These are phyloP conservation scores for Cutaneotrichosporon dermatis DNA, from an alignment of 1,284 basidiomycete species.

Conservation along the genomic window DNA sequence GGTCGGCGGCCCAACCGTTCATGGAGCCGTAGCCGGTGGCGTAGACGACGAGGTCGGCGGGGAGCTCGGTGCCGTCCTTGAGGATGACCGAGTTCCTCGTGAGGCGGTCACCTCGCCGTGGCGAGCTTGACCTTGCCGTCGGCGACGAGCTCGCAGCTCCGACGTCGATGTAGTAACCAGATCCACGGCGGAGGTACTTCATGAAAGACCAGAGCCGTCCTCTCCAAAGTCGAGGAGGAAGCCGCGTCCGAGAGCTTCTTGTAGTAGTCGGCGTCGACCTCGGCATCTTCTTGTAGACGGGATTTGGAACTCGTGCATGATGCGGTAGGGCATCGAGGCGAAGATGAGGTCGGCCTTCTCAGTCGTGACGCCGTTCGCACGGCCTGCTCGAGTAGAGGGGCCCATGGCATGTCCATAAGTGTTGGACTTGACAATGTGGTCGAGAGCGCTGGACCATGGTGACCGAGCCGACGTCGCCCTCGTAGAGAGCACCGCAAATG, in stretches of 20 bases:
- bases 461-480: constrained; percentile 45
- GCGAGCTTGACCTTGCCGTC: constrained; percentile 26
- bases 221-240: constrained; percentile 27
- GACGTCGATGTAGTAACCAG: constrained; percentile 21
- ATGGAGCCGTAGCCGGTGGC: constrained; percentile 20
- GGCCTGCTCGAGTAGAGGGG: constrained; percentile 57
- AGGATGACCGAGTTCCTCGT: constrained; percentile 19
- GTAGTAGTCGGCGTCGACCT: constrained; percentile 17
- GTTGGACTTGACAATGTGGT: constrained; percentile 47
- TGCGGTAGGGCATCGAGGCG: constrained; percentile 51
- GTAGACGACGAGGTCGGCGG: constrained; percentile 19
- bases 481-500: constrained; percentile 30
- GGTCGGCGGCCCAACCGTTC: constrained; percentile 17
- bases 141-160: constrained; percentile 22
- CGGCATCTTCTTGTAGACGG: constrained; percentile 41
- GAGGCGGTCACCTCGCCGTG: constrained; percentile 22
- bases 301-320: constrained; percentile 55
- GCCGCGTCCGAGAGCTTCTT: constrained; percentile 15
- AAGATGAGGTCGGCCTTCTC: constrained; percentile 51
- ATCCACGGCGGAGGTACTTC: constrained; percentile 21
- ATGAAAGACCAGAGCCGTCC: constrained; percentile 19
- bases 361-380: constrained; percentile 55
- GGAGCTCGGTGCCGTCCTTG: constrained; percentile 8
- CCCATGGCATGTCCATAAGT: constrained; percentile 50
- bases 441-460: constrained; percentile 53